A percentile compares a stretch with the other conserved stretches of the same genome.
These are phyloP conservation scores for Haberlea rhodopensis DNA, from an alignment of 257 asterid species.

Conservation along the genomic window DNA sequence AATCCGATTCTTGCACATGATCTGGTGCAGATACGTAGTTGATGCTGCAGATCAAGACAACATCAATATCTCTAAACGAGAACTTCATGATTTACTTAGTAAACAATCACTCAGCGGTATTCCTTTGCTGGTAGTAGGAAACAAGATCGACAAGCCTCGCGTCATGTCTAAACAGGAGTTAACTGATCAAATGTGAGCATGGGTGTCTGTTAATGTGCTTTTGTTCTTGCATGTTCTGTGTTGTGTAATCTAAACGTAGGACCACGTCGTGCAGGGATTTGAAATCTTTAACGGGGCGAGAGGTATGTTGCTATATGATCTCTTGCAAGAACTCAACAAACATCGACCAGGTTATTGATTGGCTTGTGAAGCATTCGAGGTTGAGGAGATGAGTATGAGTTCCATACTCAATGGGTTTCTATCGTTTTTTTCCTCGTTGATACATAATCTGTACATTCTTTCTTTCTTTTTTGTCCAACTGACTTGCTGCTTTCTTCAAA, in stretches of 20 bases:
- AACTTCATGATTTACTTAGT: slow-evolving; percentile 87
- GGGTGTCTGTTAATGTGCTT: not conserved
- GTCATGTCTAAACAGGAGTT: slow-evolving; percentile 74
- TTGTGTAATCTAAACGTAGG: slow-evolving; percentile 1
- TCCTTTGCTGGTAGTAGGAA: slow-evolving; percentile 88
- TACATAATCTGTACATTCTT: not conserved
- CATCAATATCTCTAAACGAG: slow-evolving; percentile 69
- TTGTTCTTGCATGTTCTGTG: not conserved
- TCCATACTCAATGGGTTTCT: slow-evolving; percentile 21
- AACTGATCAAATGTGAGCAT: slow-evolving; percentile 84
- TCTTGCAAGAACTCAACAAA: slow-evolving; percentile 96
- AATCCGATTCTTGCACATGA: slow-evolving; percentile 13
- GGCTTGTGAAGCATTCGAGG: slow-evolving; percentile 94
- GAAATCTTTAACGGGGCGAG: slow-evolving; percentile 76
- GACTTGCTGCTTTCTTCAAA: not conserved
- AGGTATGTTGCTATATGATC: slow-evolving; percentile 97
- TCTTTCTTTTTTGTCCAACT: no score
- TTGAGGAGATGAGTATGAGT: slow-evolving; percentile 61
- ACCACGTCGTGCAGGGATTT: slow-evolving; percentile 61
- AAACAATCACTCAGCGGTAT: slow-evolving; percentile 86
- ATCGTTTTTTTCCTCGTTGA: no score
- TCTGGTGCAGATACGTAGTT: slow-evolving; percentile 75
- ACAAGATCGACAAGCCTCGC: slow-evolving; percentile 82
- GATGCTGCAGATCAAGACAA: slow-evolving; percentile 97
- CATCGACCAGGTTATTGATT: slow-evolving; percentile 90